These are phyloP conservation scores for Geotrichum carabidarum DNA, from an alignment of 1,139 yeast species.

Conservation along the genomic window DNA sequence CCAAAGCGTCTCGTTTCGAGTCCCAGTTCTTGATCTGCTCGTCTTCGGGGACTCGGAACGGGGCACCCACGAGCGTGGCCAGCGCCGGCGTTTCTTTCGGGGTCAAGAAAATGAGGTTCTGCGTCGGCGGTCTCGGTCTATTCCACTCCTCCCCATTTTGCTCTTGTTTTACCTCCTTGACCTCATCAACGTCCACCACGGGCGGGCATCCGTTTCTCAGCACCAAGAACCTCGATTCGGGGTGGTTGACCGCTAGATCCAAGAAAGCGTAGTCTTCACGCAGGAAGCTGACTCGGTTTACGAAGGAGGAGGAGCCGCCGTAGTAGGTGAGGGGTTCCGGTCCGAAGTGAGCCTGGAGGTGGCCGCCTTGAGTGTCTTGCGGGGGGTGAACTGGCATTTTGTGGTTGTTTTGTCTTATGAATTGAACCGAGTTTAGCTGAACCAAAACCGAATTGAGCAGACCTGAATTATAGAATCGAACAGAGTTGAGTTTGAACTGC, in stretches of 20 bases:
- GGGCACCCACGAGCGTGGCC: constrained; percentile 33
- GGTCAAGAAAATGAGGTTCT: constrained; percentile 23
- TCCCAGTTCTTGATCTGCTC: constrained; percentile 33
- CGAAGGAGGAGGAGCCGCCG: constrained; percentile 48
- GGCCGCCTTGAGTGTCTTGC: constrained; percentile 8
- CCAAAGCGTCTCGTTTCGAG: constrained; percentile 38
- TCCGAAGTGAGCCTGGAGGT: constrained; percentile 22
- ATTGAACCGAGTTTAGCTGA: no score
- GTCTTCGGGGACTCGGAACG: constrained; percentile 31
- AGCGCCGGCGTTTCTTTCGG: constrained; percentile 23
- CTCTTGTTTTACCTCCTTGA: neutral
- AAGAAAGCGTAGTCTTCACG: constrained; percentile 64
- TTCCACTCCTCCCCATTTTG: constrained; percentile 2
- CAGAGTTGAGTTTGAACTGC: no score
- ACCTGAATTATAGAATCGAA: no score
- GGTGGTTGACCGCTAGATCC: constrained; percentile 46
- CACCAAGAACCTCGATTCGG: constrained; percentile 55
- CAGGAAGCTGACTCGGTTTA: constrained; percentile 76
- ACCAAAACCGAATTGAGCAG: no score
- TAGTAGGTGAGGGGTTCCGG: constrained; percentile 33
- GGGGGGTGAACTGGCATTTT: neutral
- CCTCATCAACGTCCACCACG: constrained; percentile 23
- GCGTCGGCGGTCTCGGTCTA: constrained; percentile 8
- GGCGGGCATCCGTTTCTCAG: constrained; percentile 39
- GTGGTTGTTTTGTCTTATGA: no score